These are phyloP conservation scores for Solanum lignicaule DNA, from an alignment of 257 asterid species.

Conservation along the genomic window DNA sequence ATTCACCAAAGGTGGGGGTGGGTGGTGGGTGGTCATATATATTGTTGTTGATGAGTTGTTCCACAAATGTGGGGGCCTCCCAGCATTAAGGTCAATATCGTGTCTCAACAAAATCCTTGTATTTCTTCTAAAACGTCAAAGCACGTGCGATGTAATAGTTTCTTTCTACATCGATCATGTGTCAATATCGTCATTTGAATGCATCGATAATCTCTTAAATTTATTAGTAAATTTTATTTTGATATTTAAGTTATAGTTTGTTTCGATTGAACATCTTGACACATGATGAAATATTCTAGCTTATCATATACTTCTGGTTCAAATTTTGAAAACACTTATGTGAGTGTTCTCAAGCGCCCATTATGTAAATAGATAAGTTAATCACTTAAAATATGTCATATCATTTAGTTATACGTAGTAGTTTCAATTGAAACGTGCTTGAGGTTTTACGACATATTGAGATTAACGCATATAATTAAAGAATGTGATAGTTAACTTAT, in stretches of 20 bases:
- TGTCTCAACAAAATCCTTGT: neutral
- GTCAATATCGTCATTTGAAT: neutral
- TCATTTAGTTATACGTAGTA: neutral
- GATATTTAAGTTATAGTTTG: neutral
- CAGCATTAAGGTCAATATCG: neutral
- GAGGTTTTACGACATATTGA: neutral
- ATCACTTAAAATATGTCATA: neutral
- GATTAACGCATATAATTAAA: neutral
- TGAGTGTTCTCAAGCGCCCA: neutral
- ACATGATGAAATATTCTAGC: neutral
- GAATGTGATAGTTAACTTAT: neutral
- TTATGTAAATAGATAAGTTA: too few relatives aligned
- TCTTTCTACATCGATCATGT: neutral
- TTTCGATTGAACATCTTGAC: neutral
- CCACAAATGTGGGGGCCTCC: neutral
- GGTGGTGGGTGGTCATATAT: fast-evolving
- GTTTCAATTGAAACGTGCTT: neutral
- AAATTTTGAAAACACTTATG: neutral
- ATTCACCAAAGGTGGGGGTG: neutral
- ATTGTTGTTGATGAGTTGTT: neutral
- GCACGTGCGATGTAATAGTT: neutral
- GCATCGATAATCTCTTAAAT: neutral
- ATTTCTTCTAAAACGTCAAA: neutral
- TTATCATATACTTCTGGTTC: neutral
- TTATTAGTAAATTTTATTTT: neutral